Evolutionary conservation across 495 filamentous ascomycete genomes (phyloP), one percentile per base, ranked within the genome.

Genomic region (Daldinia bambusicola): DNA sequence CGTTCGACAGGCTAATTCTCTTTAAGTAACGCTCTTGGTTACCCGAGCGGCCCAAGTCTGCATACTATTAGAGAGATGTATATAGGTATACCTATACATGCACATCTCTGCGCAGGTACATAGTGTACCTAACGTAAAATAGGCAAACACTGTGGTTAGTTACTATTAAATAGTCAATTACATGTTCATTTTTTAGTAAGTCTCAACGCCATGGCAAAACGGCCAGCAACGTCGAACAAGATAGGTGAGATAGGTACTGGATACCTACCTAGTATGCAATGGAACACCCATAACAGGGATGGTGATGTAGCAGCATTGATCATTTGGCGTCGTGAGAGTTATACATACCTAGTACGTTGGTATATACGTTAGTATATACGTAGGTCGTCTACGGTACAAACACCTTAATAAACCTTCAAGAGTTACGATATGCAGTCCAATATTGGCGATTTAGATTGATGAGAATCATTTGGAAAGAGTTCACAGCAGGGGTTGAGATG

Each of bases 281-380:
- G 64, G 70, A 72, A 72, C 70, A 43, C 56, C 53, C 34, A 48
- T 9, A 37, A 45, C 66, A 73, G 55, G 66, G 65, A 66, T 69
- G 52, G 31, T 70, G 66, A 73, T 73, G 66, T 73, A 73, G 53
- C 50, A 53, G 50, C 30, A 68, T 72, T 55, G 70, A 68, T 72
- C 70, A 68, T 64, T 68, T 72, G 65, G 60, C 69, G 50, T 52
- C 56, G 53, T 63, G 43, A 43, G 58, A 67, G 38, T 50, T 64
- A 55, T 72, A 72, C 45, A n/a, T 60, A 43, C 7, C n/a, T n/a
- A n/a, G n/a, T n/a, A n/a, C n/a, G 26, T 26, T 1, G 26, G n/a
- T 26, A 26, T 26, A 26, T 26, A 26, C 1, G 26, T 26, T 26
- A 3, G 34, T 48, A 57, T 48, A 41, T 61, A 68, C 45, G 32